Percentiles rank a stretch among this genome's conserved stretches.
Conservation (phyloP, 345 rosid species). For the Ceriops decandra region DNA sequence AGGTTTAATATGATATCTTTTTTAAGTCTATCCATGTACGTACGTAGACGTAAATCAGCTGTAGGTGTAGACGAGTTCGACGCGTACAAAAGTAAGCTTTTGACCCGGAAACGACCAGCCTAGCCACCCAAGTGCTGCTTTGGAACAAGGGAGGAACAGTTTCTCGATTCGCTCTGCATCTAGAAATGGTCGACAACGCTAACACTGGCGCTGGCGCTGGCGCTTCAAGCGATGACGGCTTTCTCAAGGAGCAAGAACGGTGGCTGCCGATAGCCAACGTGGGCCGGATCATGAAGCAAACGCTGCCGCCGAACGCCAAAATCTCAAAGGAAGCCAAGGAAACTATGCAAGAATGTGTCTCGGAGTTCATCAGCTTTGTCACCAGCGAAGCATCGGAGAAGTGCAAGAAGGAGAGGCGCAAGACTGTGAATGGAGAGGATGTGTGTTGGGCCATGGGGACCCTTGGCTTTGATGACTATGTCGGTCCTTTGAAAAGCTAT, state of each 20-base stretch:
- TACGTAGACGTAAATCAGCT: too few relatives aligned
- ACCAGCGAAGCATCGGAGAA: slow-evolving; percentile 22
- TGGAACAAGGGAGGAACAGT: background rate
- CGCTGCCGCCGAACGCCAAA: slow-evolving; percentile 17
- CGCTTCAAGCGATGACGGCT: slow-evolving; percentile 24
- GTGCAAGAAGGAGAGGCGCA: slow-evolving; percentile 14
- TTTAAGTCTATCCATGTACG: too few relatives aligned
- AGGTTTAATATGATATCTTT: too few relatives aligned
- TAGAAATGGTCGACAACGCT: slow-evolving; percentile 27
- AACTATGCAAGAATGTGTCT: slow-evolving; percentile 22
- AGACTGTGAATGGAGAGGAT: slow-evolving; percentile 19
- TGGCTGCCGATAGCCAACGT: slow-evolving; percentile 20
- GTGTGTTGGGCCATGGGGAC: slow-evolving; percentile 18
- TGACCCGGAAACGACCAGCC: slow-evolving; percentile 11
- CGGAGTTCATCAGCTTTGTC: slow-evolving; percentile 22
- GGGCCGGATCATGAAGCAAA: slow-evolving; percentile 21
- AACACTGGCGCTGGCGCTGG: slow-evolving; percentile 6
- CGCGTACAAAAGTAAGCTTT: background rate
- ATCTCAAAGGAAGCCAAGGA: slow-evolving; percentile 21
- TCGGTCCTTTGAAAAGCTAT: slow-evolving; percentile 8
- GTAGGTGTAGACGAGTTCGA: too few relatives aligned
- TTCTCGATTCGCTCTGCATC: slow-evolving; percentile 6
- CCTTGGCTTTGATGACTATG: slow-evolving; percentile 19
- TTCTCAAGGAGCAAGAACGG: slow-evolving; percentile 21
- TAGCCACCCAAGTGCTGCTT: background rate